phyloP scores from a whole-genome alignment of 2,329 filamentous ascomycete species.

The Fusarium illudens region DNA sequence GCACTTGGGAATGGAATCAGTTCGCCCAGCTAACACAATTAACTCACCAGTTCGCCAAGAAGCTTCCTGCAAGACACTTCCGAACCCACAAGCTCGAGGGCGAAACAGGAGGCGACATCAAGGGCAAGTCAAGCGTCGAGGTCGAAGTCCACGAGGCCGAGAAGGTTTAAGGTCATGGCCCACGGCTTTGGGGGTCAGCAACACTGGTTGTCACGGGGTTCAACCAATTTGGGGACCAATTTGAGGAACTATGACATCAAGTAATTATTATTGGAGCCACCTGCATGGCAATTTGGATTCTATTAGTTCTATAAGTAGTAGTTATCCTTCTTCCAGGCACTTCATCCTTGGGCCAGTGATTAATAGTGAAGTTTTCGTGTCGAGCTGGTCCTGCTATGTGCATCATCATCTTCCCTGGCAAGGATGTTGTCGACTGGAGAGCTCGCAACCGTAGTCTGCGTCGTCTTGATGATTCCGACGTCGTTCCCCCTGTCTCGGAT shows the following conservation, averaged over 20 bases:
- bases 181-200: not conserved
- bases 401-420: conserved; percentile 1
- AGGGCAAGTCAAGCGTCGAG: conserved; percentile 22
- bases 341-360: not conserved
- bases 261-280: not conserved
- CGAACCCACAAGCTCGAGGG: conserved; percentile 6
- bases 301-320: not conserved
- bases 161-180: conserved; percentile 7
- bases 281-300: not conserved
- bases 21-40: not conserved
- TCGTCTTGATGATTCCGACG: conserved; percentile 30
- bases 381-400: conserved; percentile 26
- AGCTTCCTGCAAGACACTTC: conserved; percentile 29
- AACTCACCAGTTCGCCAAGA: conserved; percentile 17
- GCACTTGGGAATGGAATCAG: rapidly evolving
- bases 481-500: not conserved
- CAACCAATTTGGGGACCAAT: not conserved
- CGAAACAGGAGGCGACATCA: not conserved
- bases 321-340: not conserved
- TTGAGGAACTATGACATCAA: not conserved
- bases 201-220: not conserved
- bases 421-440: not conserved
- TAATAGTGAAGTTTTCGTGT: conserved; percentile 22
- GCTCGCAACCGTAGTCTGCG: conserved; percentile 30
- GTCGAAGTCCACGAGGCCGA: conserved; percentile 20